Conservation (phyloP, 352 stramenopile genomes). For the Peronospora belbahrii region DNA sequence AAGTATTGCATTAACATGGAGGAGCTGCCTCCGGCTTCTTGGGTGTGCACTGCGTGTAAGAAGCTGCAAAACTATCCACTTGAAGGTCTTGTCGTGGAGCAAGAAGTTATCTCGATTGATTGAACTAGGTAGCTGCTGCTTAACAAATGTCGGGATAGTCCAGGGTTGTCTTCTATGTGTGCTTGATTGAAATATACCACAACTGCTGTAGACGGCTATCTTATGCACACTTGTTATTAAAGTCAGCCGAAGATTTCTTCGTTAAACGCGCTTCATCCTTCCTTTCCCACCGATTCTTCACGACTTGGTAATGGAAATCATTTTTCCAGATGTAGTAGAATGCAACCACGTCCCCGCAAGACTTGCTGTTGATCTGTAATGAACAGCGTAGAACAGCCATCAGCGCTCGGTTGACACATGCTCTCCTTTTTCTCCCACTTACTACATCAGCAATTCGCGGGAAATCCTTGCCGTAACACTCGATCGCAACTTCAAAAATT, state of each 20-base stretch:
- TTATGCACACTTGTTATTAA: conserved; percentile 18
- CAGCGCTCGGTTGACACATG: not conserved
- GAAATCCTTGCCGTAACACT: conserved; percentile 84
- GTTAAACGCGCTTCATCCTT: conserved; percentile 23
- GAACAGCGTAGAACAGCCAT: not conserved
- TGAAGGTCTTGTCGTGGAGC: conserved; percentile 42
- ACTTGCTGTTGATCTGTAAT: conserved; percentile 57
- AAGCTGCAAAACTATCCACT: conserved; percentile 53
- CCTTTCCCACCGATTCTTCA: conserved; percentile 74
- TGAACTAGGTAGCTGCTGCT: conserved; percentile 18
- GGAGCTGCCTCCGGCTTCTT: conserved; percentile 66
- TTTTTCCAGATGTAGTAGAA: conserved; percentile 89
- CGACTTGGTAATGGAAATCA: conserved; percentile 71
- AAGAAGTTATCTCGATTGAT: conserved; percentile 67
- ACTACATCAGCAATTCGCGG: conserved; percentile 62
- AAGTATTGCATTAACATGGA: conserved; percentile 76
- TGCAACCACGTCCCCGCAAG: conserved; percentile 61
- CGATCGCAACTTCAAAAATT: conserved; percentile 79
- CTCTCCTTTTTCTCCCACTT: conserved; percentile 2
- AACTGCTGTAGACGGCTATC: conserved; percentile 3
- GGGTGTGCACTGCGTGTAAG: conserved; percentile 71
- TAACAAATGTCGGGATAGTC: conserved; percentile 3
- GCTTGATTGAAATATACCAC: conserved; percentile 23
- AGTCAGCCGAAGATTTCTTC: conserved; percentile 16
- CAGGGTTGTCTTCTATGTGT: conserved; percentile 2